Evolutionary conservation across 2,329 filamentous ascomycete species (phyloP), one percentile per base, ranked within the genome.

Genomic region (Colletotrichum lentis): DNA sequence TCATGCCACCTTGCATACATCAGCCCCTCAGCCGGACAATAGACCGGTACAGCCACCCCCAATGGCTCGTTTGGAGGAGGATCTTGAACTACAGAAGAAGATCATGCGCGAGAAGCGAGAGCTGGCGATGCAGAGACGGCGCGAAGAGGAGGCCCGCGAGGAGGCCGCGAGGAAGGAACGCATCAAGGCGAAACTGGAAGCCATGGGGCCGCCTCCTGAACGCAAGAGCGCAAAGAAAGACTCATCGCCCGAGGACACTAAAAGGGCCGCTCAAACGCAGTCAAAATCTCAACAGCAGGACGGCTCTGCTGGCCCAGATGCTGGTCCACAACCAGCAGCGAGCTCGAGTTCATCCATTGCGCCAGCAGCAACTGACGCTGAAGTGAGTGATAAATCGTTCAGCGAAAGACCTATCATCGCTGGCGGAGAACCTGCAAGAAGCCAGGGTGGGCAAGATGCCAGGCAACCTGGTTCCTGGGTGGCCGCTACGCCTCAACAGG

Each of bases 81-180:
- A 91, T 66, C 84, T 84, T 71, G 88, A 83, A 77, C 86, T 81
- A 74, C 91, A 87, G 79, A 91, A 82, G 84, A 91, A 84, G 79
- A 85, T 92, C 24, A 94, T 94, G 91, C 85, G 85, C 44, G 89
- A 92, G 73, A 87, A 87, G 46, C 84, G 89, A 7, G 90, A 94
- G 73, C 80, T 88, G 60, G 91, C 90, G 22, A 88, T 90, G 74
- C 89, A 91, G 74, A 85, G 90, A 65, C 83, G 88, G 55, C 80
- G 88, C 68, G 90, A 91, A 66, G 86, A 93, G 76, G 89, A 91
- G 73, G 89, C 86, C 22, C 85, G 83, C n/a, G 90, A 92, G 73
- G 90, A 93, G 74, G 90, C 88, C n/a, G 91, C 87, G 20, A 86
- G 84, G 67, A 85, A 87, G 73, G 90, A 92, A 74, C 86, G 91